These are phyloP conservation scores for Raddia guianensis DNA, from an alignment of 176 grass and related monocot genomes.

Conservation along the genomic window DNA sequence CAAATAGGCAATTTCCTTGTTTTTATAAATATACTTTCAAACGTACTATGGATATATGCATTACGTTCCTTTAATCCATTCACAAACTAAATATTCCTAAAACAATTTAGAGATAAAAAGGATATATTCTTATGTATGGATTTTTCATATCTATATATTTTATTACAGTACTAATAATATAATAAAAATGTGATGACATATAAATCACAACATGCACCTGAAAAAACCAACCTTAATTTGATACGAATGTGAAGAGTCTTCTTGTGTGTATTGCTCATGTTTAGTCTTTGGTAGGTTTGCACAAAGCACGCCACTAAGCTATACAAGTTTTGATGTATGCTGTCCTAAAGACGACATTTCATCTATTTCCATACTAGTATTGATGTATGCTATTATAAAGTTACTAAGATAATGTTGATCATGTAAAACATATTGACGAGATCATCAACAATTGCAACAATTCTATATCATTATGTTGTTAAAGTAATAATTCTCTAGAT, in stretches of 20 bases:
- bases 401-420: not conserved
- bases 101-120: not conserved
- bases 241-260: not conserved
- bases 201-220: too few relatives aligned
- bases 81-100: not conserved
- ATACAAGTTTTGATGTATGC: not conserved
- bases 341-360: not conserved
- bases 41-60: not conserved
- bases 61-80: not conserved
- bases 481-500: not conserved
- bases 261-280: too few relatives aligned
- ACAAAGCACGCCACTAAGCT: too few relatives aligned
- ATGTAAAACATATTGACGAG: not conserved
- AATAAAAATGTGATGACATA: too few relatives aligned
- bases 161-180: not conserved
- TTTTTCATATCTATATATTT: not conserved
- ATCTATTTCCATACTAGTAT: not conserved
- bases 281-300: not conserved
- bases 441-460: not conserved
- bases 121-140: not conserved
- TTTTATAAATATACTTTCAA: not conserved
- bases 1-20: not conserved
- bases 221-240: not conserved
- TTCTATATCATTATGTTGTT: not conserved
- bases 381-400: not conserved